Conservation (phyloP, 495 filamentous ascomycete genomes). For the Penicillium pulvis region DNA sequence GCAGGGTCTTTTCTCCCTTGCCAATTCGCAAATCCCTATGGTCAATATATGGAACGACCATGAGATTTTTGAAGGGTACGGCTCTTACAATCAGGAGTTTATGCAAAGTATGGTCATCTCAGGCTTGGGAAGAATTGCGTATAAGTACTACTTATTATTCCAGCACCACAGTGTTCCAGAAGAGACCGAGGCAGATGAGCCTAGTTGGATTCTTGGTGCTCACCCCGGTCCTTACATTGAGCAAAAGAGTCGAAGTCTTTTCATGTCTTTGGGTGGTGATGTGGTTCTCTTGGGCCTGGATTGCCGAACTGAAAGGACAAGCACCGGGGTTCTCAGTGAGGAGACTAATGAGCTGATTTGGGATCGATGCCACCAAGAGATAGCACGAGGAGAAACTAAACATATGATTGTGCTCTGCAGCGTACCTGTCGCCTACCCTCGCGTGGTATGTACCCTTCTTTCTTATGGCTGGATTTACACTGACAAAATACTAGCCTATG, state of each 20-base stretch:
- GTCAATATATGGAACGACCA: slow-evolving; percentile 98
- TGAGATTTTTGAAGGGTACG: slow-evolving; percentile 96
- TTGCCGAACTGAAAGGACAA: slow-evolving; percentile 85
- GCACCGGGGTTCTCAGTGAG: slow-evolving; percentile 76
- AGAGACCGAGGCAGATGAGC: slow-evolving; percentile 79
- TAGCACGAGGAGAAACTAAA: slow-evolving; percentile 79
- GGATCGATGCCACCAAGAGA: slow-evolving; percentile 77
- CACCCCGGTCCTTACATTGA: slow-evolving; percentile 87
- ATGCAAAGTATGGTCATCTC: slow-evolving; percentile 91
- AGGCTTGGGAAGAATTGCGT: slow-evolving; percentile 85
- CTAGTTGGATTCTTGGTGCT: slow-evolving; percentile 85
- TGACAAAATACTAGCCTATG: slow-evolving; percentile 53
- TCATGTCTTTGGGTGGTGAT: slow-evolving; percentile 77
- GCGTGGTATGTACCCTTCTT: slow-evolving; percentile 63
- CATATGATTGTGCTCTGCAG: slow-evolving; percentile 86
- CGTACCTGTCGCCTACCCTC: slow-evolving; percentile 90
- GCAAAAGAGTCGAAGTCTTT: slow-evolving; percentile 80
- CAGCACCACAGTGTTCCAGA: slow-evolving; percentile 87
- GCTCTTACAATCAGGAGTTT: slow-evolving; percentile 88
- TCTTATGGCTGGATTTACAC: slow-evolving; percentile 23
- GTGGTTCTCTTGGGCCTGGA: slow-evolving; percentile 86
- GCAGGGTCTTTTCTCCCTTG: slow-evolving; percentile 89
- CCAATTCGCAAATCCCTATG: slow-evolving; percentile 95
- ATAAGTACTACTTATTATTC: slow-evolving; percentile 98
- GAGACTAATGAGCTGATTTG: slow-evolving; percentile 83